phyloP scores from a whole-genome alignment of 495 filamentous ascomycete species.

The Sordaria brevicollis region DNA sequence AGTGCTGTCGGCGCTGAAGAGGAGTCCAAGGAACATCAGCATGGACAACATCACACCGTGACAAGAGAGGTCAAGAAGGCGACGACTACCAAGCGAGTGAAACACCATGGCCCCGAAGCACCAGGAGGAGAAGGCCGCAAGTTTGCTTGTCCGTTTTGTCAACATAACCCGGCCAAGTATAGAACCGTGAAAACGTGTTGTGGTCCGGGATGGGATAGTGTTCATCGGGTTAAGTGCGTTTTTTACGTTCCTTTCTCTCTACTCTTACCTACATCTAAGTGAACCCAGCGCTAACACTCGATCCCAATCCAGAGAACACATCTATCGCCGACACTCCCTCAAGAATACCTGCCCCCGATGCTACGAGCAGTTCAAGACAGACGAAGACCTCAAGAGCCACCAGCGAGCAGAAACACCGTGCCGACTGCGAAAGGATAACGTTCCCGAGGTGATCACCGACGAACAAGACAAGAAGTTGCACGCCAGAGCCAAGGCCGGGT shows the following conservation, averaged over 20 bases:
- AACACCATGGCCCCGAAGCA: not conserved
- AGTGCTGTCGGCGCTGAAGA: not conserved
- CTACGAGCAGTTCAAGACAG: conserved; percentile 25
- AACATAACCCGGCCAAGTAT: conserved; percentile 27
- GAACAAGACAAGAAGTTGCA: conserved; percentile 19
- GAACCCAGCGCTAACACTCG: not conserved
- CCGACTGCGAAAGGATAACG: conserved; percentile 6
- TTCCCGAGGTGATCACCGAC: conserved; percentile 15
- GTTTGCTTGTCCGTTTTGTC: conserved; percentile 35
- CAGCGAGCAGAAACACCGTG: conserved; percentile 28
- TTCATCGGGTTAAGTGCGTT: conserved; percentile 36
- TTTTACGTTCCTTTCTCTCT: not conserved
- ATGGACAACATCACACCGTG: not conserved
- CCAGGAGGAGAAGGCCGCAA: conserved; percentile 5
- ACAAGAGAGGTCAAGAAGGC: not conserved
- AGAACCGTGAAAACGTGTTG: conserved; percentile 26
- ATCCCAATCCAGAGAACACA: conserved; percentile 26
- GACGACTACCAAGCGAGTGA: conserved; percentile 5
- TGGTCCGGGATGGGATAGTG: conserved; percentile 30
- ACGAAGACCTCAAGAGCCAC: conserved; percentile 25
- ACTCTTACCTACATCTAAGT: too few species aligned
- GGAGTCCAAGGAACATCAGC: not conserved
- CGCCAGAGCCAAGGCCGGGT: conserved; percentile 10
- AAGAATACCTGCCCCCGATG: conserved; percentile 32
- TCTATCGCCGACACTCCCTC: conserved; percentile 30